A percentile compares a stretch with the other conserved stretches of the same genome.
Evolutionary conservation across 192 early-diverging fungal species (phyloP).

Genomic region (Entomortierella parvispora): DNA sequence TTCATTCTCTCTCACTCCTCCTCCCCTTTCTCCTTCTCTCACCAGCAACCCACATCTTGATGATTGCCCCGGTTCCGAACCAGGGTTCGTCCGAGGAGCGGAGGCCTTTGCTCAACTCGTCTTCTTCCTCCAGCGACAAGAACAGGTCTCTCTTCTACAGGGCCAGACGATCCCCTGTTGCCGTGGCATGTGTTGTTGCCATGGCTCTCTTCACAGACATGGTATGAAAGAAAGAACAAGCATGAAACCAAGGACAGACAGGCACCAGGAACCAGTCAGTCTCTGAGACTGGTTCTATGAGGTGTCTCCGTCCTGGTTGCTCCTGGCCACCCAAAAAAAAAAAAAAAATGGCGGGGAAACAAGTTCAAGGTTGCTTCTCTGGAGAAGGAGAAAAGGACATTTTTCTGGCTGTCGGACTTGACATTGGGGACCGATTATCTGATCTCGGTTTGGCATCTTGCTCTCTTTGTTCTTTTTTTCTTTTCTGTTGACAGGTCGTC

Average conservation of each 20-base stretch:
- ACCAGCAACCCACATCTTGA: neutral
- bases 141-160: constrained; percentile 18
- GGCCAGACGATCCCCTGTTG: constrained; percentile 37
- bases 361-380: neutral
- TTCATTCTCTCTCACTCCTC: neutral
- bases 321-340: constrained; percentile 2
- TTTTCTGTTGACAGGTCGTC: constrained; percentile 53
- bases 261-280: neutral
- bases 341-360: constrained; percentile 7
- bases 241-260: neutral
- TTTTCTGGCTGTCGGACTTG: neutral
- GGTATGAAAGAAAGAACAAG: neutral
- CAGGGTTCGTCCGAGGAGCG: constrained; percentile 16
- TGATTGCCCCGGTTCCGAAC: constrained; percentile 40
- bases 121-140: neutral
- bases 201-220: constrained; percentile 73
- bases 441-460: constrained; percentile 18
- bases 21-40: constrained; percentile 1
- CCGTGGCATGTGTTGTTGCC: constrained; percentile 60
- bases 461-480: constrained; percentile 43
- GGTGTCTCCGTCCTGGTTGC: neutral
- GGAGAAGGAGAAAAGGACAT: neutral
- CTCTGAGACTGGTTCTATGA: neutral
- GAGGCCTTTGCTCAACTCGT: constrained; percentile 14
- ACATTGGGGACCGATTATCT: neutral